Conservation (phyloP, 495 filamentous ascomycete species). For the Penicillium turbatum region DNA sequence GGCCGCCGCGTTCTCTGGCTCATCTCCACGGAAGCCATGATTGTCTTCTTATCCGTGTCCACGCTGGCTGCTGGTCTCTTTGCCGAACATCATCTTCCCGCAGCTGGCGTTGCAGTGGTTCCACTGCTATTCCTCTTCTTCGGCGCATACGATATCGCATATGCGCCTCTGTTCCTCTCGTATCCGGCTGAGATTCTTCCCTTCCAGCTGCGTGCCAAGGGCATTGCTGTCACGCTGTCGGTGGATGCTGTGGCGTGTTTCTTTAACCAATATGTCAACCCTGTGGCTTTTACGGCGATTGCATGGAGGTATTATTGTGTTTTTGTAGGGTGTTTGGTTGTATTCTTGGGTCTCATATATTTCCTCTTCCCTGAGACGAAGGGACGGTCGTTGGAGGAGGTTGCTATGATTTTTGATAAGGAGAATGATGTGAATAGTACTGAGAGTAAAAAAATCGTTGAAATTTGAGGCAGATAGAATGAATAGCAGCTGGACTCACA, state of each 20-base stretch:
- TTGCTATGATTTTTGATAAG: slow-evolving; percentile 55
- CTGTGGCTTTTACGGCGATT: slow-evolving; percentile 46
- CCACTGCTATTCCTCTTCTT: slow-evolving; percentile 60
- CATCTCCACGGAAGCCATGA: slow-evolving; percentile 51
- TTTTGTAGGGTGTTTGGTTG: slow-evolving; percentile 51
- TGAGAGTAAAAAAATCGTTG: neutral
- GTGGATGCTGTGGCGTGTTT: slow-evolving; percentile 55
- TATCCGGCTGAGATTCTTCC: slow-evolving; percentile 65
- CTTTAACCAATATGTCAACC: slow-evolving; percentile 57
- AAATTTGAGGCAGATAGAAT: neutral
- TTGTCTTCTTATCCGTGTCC: slow-evolving; percentile 51
- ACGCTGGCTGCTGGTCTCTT: slow-evolving; percentile 52
- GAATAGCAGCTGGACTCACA: too few species aligned
- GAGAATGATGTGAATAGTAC: neutral
- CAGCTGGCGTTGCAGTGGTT: slow-evolving; percentile 50
- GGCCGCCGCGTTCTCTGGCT: slow-evolving; percentile 57
- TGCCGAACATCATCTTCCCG: slow-evolving; percentile 39
- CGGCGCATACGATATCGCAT: slow-evolving; percentile 53
- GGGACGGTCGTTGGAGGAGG: slow-evolving; percentile 61
- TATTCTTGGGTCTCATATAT: slow-evolving; percentile 57
- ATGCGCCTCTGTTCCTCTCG: slow-evolving; percentile 57
- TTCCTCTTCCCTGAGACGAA: slow-evolving; percentile 66
- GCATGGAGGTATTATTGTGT: slow-evolving; percentile 59
- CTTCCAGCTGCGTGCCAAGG: slow-evolving; percentile 65
- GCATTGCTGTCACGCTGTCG: slow-evolving; percentile 60